Base-by-base conservation (phyloP, 2,329 filamentous ascomycete species). In the Bipolaris bicolor region DNA sequence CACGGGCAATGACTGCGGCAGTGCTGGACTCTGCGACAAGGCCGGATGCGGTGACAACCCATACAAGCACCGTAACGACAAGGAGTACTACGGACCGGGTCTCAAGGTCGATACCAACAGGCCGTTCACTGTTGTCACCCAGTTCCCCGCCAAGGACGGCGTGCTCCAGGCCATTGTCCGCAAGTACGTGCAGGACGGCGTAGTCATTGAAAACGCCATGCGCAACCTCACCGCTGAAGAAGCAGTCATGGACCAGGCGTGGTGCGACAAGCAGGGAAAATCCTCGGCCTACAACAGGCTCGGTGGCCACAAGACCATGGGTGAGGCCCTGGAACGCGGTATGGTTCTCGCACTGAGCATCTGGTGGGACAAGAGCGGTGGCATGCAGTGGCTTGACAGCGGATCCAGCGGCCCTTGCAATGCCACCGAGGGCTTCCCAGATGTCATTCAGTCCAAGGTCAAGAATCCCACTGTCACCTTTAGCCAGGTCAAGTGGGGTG, bases 81-180 rank as follows among this genome's bases (percentile, higher is more conserved):
- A 67, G 50, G 55, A 62, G 26, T 74, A 63, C 62, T 76, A 76
- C 46, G 69, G 66, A 7, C 61, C 58, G 15, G 61, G 63, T 20
- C 58, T 66, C 24, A 86, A 78, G 48, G 77, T 90, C 65, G 83
- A 89, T 71, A 87, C 86, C 54, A 82, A 74, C 61, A 78, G 81
- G 70, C 83, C 84, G 65, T 74, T 89, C 66, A 89, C 87, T 7
- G 86, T 90, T 24, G 84, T 89, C 56, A 90, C 87, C 9, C 87
- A 89, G 73, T 90, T 90, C 78, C 75, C 86, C 63, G 84, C 83
- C 52, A 84, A 81, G 48, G 73, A 80, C 57, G 86, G 86, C 55
- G 76, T 78, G 6, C 83, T 89, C 50, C 79, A 77, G 49, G 82
- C 87, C 74, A 87, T 89, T 74, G 83, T 82, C 65, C 85, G 87